Evolutionary conservation across 225 moss, liverwort and hornwort genomes (phyloP), one percentile per base, ranked within the genome.

Genomic region (Ulota crispa): DNA sequence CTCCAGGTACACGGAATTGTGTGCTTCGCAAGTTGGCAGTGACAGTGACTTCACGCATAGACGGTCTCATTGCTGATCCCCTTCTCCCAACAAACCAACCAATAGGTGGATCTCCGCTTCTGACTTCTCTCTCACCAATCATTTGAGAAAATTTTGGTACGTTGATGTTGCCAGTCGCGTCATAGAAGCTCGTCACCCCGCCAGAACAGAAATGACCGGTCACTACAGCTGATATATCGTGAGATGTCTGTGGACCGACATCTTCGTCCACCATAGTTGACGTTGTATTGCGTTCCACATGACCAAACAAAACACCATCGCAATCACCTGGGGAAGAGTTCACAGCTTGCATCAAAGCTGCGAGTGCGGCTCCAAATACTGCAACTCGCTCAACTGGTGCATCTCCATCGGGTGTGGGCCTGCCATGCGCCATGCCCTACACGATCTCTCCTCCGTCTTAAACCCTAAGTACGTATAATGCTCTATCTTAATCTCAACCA

Each of bases 81-180:
- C 96, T 87, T 74, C 99, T 87, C 28, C 94, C 94, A 62, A 99
- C 81, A 81, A 88, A 99, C 99, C 99, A 99, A 55, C 99, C 99
- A 39, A 99, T 91, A 50, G 89, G 96, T 56, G 92, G 87, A 86
- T 96, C 96, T 79, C 94, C 99, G 41, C 96, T 94, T 52, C 94
- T 83, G 19, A 52, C 77, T 76, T 93, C 90, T 82, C 99, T 84
- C 50, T 96, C 96, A 28, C 87, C 88, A 61, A 93, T 79, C 85
- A 99, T 94, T 52, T 80, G 81, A 41, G 88, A 76, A 60, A 99
- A 86, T 68, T 89, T 96, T 31, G 86, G 72, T 8, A 70, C 89
- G 67, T 96, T 87, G 47, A 99, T 86, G 32, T 80, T 87, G 50
- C 99, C 99, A 7, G 91, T 91, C 57, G 90, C 90, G 76, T 99